A percentile compares a stretch with the other conserved stretches of the same genome.
These are phyloP conservation scores for Fragaria ananassa DNA, from an alignment of 306 rosid species.

Conservation along the genomic window DNA sequence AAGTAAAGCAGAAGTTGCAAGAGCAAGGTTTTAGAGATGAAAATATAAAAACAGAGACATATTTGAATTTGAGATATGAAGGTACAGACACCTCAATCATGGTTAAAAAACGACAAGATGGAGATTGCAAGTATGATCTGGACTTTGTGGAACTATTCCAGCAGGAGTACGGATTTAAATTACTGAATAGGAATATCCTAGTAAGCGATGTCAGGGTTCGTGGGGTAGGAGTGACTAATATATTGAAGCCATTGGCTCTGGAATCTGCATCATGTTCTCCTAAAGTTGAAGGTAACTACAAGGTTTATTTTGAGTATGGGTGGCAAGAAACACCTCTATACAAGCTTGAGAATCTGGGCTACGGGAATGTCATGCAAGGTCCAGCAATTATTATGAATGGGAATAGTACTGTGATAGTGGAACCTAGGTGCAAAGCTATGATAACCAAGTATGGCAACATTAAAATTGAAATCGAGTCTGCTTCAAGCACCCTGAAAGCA, in stretches of 20 bases:
- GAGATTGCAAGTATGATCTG: conserved; percentile 48
- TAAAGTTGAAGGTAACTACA: conserved; percentile 60
- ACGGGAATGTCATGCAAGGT: conserved; percentile 57
- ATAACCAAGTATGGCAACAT: conserved; percentile 76
- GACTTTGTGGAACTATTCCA: conserved; percentile 72
- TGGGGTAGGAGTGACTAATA: conserved; percentile 79
- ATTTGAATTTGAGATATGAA: conserved; percentile 87
- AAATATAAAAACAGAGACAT: conserved; percentile 59
- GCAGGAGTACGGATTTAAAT: conserved; percentile 84
- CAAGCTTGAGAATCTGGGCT: conserved; percentile 78
- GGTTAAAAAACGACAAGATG: conserved; percentile 62
- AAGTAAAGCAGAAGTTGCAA: conserved; percentile 66
- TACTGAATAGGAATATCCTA: conserved; percentile 66
- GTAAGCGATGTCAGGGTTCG: conserved; percentile 82
- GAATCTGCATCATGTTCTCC: conserved; percentile 49
- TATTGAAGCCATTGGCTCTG: conserved; percentile 65
- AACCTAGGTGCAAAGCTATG: conserved; percentile 73
- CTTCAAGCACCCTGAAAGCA: conserved; percentile 39
- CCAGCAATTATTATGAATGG: conserved; percentile 94
- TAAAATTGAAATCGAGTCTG: conserved; percentile 69
- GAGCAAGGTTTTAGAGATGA: conserved; percentile 76
- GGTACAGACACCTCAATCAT: conserved; percentile 93
- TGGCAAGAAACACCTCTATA: conserved; percentile 81
- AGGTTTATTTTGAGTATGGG: conserved; percentile 76
- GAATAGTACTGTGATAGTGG: conserved; percentile 86